Evolutionary conservation across 495 filamentous ascomycete species (phyloP).

Genomic region (Chaetomium cochliodes): DNA sequence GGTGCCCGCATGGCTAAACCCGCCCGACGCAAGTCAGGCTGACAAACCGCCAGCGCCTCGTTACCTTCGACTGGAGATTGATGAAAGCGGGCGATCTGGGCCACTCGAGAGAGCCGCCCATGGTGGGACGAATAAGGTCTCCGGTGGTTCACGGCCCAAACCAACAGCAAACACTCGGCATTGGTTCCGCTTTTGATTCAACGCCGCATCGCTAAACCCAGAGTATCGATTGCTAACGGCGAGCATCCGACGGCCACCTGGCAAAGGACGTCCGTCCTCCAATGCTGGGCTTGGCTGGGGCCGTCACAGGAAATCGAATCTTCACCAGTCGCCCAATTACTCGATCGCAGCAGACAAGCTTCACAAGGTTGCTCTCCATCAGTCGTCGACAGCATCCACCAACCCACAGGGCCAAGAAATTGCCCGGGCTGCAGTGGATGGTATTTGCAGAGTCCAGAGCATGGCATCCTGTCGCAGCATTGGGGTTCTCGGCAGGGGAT

Average conservation of each 20-base stretch:
- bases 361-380: neutral
- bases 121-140: neutral
- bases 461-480: constrained; percentile 17
- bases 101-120: neutral
- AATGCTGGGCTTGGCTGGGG: neutral
- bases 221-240: neutral
- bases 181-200: neutral
- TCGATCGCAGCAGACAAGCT: neutral
- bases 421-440: constrained; percentile 12
- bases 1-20: neutral
- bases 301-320: neutral
- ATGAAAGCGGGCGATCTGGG: neutral
- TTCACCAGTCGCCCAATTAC: neutral
- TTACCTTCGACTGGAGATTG: neutral
- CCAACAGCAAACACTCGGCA: neutral
- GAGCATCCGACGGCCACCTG: neutral
- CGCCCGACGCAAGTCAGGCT: neutral
- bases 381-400: neutral
- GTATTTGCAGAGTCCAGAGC: constrained; percentile 9
- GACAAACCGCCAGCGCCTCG: neutral
- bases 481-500: constrained; percentile 23
- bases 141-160: constrained; percentile 15
- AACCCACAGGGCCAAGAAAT: neutral
- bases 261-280: neutral
- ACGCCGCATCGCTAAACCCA: neutral